phyloP scores from a whole-genome alignment of 768 basidiomycete genomes.

The Lactifluus volemus region DNA sequence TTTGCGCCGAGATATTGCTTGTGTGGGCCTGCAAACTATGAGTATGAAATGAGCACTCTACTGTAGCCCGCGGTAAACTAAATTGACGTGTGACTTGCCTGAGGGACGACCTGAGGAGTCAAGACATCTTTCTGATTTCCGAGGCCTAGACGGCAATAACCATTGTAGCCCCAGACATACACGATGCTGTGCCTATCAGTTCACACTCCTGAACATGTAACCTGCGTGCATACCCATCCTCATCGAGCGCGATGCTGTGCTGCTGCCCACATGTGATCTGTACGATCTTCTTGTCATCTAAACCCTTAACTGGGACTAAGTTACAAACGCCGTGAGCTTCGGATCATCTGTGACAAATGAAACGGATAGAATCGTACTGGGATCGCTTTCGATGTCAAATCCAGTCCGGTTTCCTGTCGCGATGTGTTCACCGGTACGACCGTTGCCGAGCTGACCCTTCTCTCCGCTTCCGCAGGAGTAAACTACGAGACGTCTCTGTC shows the following conservation, averaged over 20 bases:
- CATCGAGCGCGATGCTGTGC: constrained; percentile 76
- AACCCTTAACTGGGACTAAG: constrained; percentile 63
- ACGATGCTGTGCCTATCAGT: constrained; percentile 42
- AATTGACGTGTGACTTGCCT: constrained; percentile 34
- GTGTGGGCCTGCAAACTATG: constrained; percentile 67
- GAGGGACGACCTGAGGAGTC: constrained; percentile 75
- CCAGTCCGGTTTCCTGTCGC: constrained; percentile 76
- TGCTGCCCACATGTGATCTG: constrained; percentile 83
- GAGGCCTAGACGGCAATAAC: constrained; percentile 85
- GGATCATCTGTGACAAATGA: neutral
- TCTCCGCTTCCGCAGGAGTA: constrained; percentile 89
- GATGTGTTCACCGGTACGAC: constrained; percentile 87
- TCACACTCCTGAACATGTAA: neutral
- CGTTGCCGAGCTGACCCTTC: constrained; percentile 89
- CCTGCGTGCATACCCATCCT: constrained; percentile 46
- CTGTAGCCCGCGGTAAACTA: neutral
- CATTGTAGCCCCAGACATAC: constrained; percentile 84
- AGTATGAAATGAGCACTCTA: neutral
- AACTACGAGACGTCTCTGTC: constrained; percentile 35
- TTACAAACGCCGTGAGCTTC: constrained; percentile 14
- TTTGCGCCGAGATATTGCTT: constrained; percentile 48
- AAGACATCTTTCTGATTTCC: constrained; percentile 78
- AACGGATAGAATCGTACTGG: constrained; percentile 36
- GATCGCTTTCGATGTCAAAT: constrained; percentile 67
- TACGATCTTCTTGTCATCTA: constrained; percentile 69